phyloP scores from a whole-genome alignment of 768 basidiomycete species.

The Cyclocybe aegerita region DNA sequence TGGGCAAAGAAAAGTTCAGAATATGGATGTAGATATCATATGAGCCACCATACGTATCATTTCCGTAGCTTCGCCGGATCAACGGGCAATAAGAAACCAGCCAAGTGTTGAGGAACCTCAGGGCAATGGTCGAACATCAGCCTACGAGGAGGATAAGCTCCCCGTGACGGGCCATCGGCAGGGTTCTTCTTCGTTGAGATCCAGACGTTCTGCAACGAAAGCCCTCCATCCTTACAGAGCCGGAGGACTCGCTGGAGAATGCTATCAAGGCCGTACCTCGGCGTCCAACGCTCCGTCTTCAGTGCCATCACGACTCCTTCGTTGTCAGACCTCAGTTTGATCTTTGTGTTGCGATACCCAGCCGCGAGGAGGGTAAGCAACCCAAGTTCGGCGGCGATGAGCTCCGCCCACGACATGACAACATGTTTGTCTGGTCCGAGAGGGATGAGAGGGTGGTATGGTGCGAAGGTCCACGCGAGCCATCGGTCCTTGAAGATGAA shows the following conservation, averaged over 20 bases:
- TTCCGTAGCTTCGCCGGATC: too few relatives aligned
- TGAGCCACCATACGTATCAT: too few relatives aligned
- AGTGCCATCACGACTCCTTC: constrained; percentile 27
- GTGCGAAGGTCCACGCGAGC: constrained; percentile 32
- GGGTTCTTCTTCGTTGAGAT: constrained; percentile 22
- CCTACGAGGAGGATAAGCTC: neutral
- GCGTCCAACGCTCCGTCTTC: constrained; percentile 15
- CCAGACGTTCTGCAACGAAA: constrained; percentile 23
- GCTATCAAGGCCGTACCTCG: constrained; percentile 24
- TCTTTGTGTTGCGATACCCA: constrained; percentile 17
- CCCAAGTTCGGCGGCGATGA: constrained; percentile 39
- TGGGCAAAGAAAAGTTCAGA: too few relatives aligned
- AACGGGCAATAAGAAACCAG: too few relatives aligned
- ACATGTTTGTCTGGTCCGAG: constrained; percentile 19
- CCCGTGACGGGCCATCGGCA: constrained; percentile 23
- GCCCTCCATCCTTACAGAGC: constrained; percentile 17
- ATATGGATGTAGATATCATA: too few relatives aligned
- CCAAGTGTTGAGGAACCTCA: too few relatives aligned
- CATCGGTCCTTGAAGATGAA: constrained; percentile 27
- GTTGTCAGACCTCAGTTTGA: constrained; percentile 34
- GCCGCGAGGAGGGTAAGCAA: constrained; percentile 22
- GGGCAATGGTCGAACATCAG: too few relatives aligned
- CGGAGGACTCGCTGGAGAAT: constrained; percentile 23
- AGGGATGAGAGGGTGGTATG: constrained; percentile 19
- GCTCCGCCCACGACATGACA: constrained; percentile 42